A percentile compares a stretch with the other conserved stretches of the same genome.
Evolutionary conservation across 129 eudicot genomes (phyloP).

Genomic region (Flaveria ramosissima): DNA sequence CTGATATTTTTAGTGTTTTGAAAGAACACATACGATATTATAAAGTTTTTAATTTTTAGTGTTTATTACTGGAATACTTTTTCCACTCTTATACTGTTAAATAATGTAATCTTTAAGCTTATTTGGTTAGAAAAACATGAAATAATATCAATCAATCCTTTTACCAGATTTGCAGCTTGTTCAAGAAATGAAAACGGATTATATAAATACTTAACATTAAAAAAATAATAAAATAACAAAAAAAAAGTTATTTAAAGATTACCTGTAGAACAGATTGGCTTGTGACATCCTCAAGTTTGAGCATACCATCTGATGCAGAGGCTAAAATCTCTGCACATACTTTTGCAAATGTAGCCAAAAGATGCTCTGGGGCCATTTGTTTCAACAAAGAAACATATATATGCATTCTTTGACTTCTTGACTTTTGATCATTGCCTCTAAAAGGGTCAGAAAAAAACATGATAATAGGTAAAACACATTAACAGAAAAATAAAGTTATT

Average conservation of each 20-base stretch:
- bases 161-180: not conserved
- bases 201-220: too few relatives aligned
- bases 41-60: too few relatives aligned
- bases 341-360: conserved; percentile 92
- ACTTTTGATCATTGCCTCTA: conserved; percentile 86
- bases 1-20: not conserved
- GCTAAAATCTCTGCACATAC: conserved; percentile 95
- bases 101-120: not conserved
- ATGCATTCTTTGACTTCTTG: conserved; percentile 89
- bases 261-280: conserved; percentile 95
- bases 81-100: too few relatives aligned
- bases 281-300: conserved; percentile 69
- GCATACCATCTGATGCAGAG: conserved; percentile 87
- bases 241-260: not conserved
- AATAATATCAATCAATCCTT: not conserved
- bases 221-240: too few relatives aligned
- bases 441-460: not conserved
- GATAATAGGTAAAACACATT: too few relatives aligned
- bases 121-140: not conserved
- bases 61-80: too few relatives aligned
- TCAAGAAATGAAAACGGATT: not conserved
- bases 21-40: not conserved
- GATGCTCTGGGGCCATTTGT: conserved; percentile 99
- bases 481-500: not conserved
- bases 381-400: conserved; percentile 76